Evolutionary conservation across 129 eudicot genomes (phyloP).

Genomic region (Saposhnikovia divaricata): DNA sequence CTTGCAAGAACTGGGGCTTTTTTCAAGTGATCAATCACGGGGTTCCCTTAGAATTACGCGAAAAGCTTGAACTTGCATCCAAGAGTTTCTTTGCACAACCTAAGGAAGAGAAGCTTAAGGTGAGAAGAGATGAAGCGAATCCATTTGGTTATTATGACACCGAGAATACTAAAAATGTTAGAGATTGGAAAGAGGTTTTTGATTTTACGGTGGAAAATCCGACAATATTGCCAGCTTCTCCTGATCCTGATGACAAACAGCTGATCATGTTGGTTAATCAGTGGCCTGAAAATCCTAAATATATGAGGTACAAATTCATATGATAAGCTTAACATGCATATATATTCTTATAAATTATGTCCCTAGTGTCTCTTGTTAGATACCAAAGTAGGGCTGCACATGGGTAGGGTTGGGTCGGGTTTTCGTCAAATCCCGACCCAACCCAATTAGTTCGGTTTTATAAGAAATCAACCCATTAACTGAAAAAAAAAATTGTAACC

Average conservation of each 20-base stretch:
- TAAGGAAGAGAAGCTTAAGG: slow-evolving; percentile 33
- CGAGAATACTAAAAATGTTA: slow-evolving; percentile 35
- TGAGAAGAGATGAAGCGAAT: slow-evolving; percentile 22
- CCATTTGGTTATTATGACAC: slow-evolving; percentile 28
- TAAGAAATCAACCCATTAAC: too few species aligned
- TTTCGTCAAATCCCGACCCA: too few species aligned
- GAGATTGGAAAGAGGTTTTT: slow-evolving; percentile 43
- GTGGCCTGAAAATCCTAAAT: slow-evolving; percentile 29
- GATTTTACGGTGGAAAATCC: slow-evolving; percentile 25
- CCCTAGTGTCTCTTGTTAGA: too few species aligned
- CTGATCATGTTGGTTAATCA: slow-evolving; percentile 20
- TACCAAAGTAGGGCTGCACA: not conserved
- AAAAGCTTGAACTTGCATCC: slow-evolving; percentile 19
- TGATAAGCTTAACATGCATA: not conserved
- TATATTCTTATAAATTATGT: not conserved
- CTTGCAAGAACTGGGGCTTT: slow-evolving; percentile 45
- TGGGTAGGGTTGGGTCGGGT: too few species aligned
- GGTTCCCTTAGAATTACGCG: slow-evolving; percentile 21
- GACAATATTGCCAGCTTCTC: slow-evolving; percentile 18
- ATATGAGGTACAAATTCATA: slow-evolving; percentile 14
- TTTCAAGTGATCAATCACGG: slow-evolving; percentile 50
- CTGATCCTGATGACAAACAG: slow-evolving; percentile 22
- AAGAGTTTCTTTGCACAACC: slow-evolving; percentile 23
- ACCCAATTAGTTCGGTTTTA: too few species aligned
- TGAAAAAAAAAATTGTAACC: too few species aligned